Percentiles rank a stretch among this genome's conserved stretches.
These are phyloP conservation scores for Physaria fendleri DNA, from an alignment of 345 rosid genomes.

Conservation along the genomic window DNA sequence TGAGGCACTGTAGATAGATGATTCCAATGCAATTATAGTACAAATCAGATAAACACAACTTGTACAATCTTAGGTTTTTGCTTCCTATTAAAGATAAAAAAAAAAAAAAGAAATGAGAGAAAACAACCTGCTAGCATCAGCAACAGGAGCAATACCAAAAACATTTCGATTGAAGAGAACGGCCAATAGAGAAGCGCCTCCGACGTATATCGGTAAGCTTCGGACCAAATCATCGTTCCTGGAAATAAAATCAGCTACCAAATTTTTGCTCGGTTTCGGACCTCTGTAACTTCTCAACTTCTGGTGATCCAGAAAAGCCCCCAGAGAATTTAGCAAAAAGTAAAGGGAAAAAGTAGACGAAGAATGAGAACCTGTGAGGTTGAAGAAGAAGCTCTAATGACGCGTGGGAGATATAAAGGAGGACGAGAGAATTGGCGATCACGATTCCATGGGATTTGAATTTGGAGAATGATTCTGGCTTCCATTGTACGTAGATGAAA, in stretches of 20 bases:
- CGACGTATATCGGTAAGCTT: constrained; percentile 72
- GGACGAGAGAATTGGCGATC: constrained; percentile 16
- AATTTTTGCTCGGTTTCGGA: constrained; percentile 57
- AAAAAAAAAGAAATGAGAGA: too few relatives aligned
- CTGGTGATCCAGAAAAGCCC: neutral
- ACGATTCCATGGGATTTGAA: constrained; percentile 30
- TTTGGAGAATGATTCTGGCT: constrained; percentile 48
- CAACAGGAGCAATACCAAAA: constrained; percentile 81
- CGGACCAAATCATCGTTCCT: constrained; percentile 59
- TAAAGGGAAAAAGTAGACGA: neutral
- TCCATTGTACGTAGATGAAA: constrained; percentile 43
- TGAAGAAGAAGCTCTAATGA: constrained; percentile 42
- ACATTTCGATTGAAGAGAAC: constrained; percentile 72
- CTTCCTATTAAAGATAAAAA: neutral
- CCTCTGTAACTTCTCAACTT: constrained; percentile 40
- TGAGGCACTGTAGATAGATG: too few relatives aligned
- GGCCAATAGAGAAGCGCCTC: constrained; percentile 65
- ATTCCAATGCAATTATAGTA: neutral
- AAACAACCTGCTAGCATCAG: constrained; percentile 96
- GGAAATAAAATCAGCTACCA: constrained; percentile 60
- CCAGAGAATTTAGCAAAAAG: neutral
- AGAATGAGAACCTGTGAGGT: constrained; percentile 35
- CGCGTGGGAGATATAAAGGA: constrained; percentile 26
- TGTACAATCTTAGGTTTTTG: neutral
- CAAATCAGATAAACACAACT: neutral